phyloP scores from a whole-genome alignment of 192 early-diverging fungal genomes.

The Gaertneriomyces semiglobifer region DNA sequence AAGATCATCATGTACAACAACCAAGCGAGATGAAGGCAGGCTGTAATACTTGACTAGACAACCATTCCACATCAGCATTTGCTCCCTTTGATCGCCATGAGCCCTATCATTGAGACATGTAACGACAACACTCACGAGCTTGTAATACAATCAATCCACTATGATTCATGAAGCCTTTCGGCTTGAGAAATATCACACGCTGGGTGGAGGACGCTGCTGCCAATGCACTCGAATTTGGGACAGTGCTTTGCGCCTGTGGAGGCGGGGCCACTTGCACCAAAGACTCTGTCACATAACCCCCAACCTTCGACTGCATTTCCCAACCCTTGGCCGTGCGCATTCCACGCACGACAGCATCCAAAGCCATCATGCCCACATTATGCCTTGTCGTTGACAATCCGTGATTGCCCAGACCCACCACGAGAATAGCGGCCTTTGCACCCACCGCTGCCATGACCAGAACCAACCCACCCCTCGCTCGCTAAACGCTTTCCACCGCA shows the following conservation, averaged over 20 bases:
- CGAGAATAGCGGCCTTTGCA: too few species aligned
- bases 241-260: background rate
- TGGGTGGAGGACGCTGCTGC: background rate
- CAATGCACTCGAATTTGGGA: background rate
- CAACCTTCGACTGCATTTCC: background rate
- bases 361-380: slow-evolving; percentile 68
- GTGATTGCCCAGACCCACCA: slow-evolving; percentile 69
- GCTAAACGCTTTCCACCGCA: too few species aligned
- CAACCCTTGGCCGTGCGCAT: background rate
- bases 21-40: slow-evolving; percentile 42
- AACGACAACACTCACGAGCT: slow-evolving; percentile 47
- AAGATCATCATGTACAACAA: slow-evolving; percentile 74
- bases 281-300: background rate
- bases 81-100: background rate
- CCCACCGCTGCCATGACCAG: too few species aligned
- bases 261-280: background rate
- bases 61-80: background rate
- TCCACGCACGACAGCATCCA: slow-evolving; percentile 51
- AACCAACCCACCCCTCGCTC: too few species aligned
- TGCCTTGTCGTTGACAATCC: slow-evolving; percentile 63
- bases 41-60: slow-evolving; percentile 44
- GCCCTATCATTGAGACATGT: background rate
- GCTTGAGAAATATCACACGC: slow-evolving; percentile 59
- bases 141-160: slow-evolving; percentile 57
- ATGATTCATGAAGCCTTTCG: slow-evolving; percentile 66